These are phyloP conservation scores for Candida anutae DNA, from an alignment of 1,139 yeast genomes.

Conservation along the genomic window DNA sequence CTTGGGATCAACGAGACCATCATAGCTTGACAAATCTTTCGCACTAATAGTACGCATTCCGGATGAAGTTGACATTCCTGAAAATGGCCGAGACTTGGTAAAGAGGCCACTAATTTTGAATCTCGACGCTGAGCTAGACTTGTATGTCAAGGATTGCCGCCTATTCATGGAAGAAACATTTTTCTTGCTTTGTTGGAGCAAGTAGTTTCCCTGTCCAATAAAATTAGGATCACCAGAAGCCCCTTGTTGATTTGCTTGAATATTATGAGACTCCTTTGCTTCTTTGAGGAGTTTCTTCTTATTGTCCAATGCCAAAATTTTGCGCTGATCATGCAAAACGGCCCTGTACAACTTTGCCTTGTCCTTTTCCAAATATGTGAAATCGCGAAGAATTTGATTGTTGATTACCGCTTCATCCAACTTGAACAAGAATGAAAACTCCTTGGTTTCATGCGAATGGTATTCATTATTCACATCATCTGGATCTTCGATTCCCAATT, in stretches of 20 bases:
- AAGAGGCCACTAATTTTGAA: conserved; percentile 40
- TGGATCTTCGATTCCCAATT: conserved; percentile 32
- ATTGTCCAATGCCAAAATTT: conserved; percentile 25
- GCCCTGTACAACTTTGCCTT: conserved; percentile 22
- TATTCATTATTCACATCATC: conserved; percentile 14
- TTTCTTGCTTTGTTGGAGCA: conserved; percentile 1
- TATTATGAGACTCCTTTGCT: conserved; percentile 24
- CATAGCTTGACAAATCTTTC: conserved; percentile 53
- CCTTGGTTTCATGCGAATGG: conserved; percentile 30
- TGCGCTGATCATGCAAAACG: conserved; percentile 29
- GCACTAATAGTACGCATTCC: conserved; percentile 44
- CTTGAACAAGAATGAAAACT: conserved; percentile 39
- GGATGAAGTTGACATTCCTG: conserved; percentile 18
- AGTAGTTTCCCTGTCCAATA: neutral
- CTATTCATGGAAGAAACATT: conserved; percentile 10
- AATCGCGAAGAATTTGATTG: conserved; percentile 20
- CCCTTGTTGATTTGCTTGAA: conserved; percentile 7
- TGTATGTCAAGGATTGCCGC: conserved; percentile 37
- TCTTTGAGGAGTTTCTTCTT: conserved; percentile 23
- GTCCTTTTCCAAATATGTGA: conserved; percentile 21
- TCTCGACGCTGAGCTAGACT: conserved; percentile 27
- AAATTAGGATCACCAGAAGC: neutral
- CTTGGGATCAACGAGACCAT: conserved; percentile 30
- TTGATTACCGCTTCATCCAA: conserved; percentile 31
- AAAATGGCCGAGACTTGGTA: conserved; percentile 32